Evolutionary conservation across 2,329 filamentous ascomycete species (phyloP), one percentile per base, ranked within the genome.

Genomic region (Blastomyces parvus): DNA sequence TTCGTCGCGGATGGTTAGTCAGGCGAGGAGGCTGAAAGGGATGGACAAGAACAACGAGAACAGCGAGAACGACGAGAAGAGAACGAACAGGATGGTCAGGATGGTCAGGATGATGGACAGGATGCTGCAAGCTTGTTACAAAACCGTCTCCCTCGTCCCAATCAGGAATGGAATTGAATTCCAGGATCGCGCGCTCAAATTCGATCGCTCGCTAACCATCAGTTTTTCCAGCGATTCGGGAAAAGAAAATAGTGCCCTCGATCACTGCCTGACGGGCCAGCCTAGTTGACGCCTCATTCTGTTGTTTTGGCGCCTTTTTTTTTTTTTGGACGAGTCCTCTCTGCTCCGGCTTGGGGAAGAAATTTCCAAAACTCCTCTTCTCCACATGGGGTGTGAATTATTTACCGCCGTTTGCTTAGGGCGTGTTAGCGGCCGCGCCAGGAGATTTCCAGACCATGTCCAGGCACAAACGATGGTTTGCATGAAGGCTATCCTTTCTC

Each of bases 91-190:
- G 42, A 40, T 17, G 44, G 58, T 33, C 52, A 62, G 40, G 44
- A 36, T 30, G 33, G 22, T 27, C 19, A 44, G 25, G 27, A 46
- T 38, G 36, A 38, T 11, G 38, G 14, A 40, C 38, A 40, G 36
- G n/a, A 27, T 66, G 65, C 57, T 65, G 65, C 57, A 64, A 63
- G 65, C 66, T 66, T n/a, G 22, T 33, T 40, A n/a, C 52, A 46
- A n/a, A n/a, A 7, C 7, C 42, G 19, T 48, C 46, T 22, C 19
- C 6, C n/a, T 22, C 55, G 55, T 58, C 55, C 55, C 55, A 40
- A 40, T 42, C n/a, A 58, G 55, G 55, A 22, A 25, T 38, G 40
- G 6, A 14, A 36, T 3, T 4, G 8, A 7, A n/a, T 13, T 56
- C 3, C 14, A 25, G 50, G 55, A 58, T 58, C 55, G 55, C 11